Conservation (phyloP, 352 stramenopile genomes). For the Detonula confervacea region DNA sequence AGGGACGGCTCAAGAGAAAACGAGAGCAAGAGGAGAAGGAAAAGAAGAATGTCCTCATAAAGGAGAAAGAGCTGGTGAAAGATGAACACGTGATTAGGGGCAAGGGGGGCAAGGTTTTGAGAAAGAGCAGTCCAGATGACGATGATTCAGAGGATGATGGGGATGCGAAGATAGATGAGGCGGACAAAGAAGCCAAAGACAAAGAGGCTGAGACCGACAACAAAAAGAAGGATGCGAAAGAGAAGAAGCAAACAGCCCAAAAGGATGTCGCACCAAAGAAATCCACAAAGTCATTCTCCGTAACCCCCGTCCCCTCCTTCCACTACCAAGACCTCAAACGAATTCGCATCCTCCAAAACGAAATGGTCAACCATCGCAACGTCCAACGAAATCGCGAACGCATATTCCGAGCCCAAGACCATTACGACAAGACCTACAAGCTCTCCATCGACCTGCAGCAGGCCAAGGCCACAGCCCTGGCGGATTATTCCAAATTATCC, state of each 20-base stretch:
- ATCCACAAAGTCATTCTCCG: conserved; percentile 46
- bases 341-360: conserved; percentile 49
- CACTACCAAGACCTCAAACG: conserved; percentile 71
- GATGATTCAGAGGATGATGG: conserved; percentile 17
- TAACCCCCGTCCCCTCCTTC: conserved; percentile 71
- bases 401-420: conserved; percentile 13
- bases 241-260: background rate
- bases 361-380: conserved; percentile 34
- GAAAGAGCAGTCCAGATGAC: conserved; percentile 13
- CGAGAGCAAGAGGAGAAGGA: conserved; percentile 8
- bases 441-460: conserved; percentile 52
- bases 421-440: conserved; percentile 67
- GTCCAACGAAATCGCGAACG: conserved; percentile 12
- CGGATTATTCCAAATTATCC: conserved; percentile 6
- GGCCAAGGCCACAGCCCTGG: background rate
- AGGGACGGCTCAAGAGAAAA: conserved; percentile 25
- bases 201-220: conserved; percentile 2
- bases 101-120: conserved; percentile 22
- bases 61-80: background rate
- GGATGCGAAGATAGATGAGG: conserved; percentile 17
- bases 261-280: conserved; percentile 13
- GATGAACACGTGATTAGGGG: background rate
- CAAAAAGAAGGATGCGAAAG: conserved; percentile 1
- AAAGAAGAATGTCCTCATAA: background rate
- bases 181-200: conserved; percentile 7